Evolutionary conservation across 2,329 filamentous ascomycete species (phyloP).

Genomic region (Davidsoniella eucalypti): DNA sequence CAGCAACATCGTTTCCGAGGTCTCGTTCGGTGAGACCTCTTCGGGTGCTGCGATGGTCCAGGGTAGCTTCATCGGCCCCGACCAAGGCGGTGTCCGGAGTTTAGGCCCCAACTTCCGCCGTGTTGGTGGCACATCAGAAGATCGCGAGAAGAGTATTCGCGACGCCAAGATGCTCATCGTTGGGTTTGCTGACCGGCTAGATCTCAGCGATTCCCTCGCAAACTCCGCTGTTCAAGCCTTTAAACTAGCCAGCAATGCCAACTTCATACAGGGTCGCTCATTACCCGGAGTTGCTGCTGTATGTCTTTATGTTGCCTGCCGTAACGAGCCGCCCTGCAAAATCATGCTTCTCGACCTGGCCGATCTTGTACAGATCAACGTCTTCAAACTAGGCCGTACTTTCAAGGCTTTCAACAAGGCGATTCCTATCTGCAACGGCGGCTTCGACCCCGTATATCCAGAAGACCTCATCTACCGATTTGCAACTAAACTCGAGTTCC

Average conservation of each 20-base stretch:
- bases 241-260: constrained; percentile 55
- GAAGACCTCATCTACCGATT: constrained; percentile 88
- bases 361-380: constrained; percentile 67
- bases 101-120: constrained; percentile 46
- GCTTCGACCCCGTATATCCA: constrained; percentile 55
- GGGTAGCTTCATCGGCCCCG: constrained; percentile 72
- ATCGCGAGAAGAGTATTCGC: constrained; percentile 42
- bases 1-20: constrained; percentile 78
- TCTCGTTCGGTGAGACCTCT: constrained; percentile 77
- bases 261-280: constrained; percentile 74
- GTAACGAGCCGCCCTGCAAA: constrained; percentile 61
- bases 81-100: constrained; percentile 63
- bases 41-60: constrained; percentile 79
- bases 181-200: constrained; percentile 43
- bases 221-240: constrained; percentile 57
- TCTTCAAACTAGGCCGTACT: constrained; percentile 78
- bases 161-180: constrained; percentile 43
- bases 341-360: constrained; percentile 93
- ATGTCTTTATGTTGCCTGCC: constrained; percentile 76
- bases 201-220: constrained; percentile 43
- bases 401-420: constrained; percentile 71
- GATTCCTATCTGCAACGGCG: constrained; percentile 50
- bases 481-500: constrained; percentile 82
- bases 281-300: constrained; percentile 78
- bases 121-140: constrained; percentile 36